A percentile compares a stretch with the other conserved stretches of the same genome.
Conservation (phyloP, 345 rosid species). For the Euclidium syriacum region DNA sequence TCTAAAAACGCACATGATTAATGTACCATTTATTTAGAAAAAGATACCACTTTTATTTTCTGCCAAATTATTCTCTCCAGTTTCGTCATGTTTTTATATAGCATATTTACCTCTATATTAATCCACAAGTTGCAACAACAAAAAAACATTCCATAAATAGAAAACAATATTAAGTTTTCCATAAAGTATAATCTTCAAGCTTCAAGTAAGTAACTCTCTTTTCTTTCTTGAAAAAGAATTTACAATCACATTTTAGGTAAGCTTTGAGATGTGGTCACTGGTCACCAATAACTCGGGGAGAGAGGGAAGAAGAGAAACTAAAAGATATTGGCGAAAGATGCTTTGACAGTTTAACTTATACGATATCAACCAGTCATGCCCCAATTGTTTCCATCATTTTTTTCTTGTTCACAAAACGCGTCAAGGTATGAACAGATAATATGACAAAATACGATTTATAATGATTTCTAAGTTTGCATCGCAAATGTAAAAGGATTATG, state of each 20-base stretch:
- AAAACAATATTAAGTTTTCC: neutral
- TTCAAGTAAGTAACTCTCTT: neutral
- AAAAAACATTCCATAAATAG: neutral
- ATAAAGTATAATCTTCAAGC: conserved; percentile 1
- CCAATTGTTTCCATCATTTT: neutral
- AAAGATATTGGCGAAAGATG: conserved; percentile 8
- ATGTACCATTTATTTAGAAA: too few species aligned
- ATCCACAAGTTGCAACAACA: neutral
- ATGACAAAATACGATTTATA: neutral
- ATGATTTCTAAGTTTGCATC: neutral
- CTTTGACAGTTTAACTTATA: neutral
- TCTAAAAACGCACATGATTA: too few species aligned
- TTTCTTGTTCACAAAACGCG: neutral
- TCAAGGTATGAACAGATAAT: neutral
- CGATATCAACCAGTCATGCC: conserved; percentile 4
- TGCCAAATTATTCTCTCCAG: too few species aligned
- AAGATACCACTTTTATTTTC: too few species aligned
- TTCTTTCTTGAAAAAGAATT: neutral
- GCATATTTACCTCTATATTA: too few species aligned
- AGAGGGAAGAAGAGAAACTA: neutral
- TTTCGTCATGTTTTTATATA: too few species aligned
- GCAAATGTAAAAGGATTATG: neutral
- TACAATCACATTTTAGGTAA: conserved; percentile 1
- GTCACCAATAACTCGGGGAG: conserved; percentile 3
- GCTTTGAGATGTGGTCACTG: conserved; percentile 19